Evolutionary conservation across 331 rosid species (phyloP).

Genomic region (Prunus yedoensis): DNA sequence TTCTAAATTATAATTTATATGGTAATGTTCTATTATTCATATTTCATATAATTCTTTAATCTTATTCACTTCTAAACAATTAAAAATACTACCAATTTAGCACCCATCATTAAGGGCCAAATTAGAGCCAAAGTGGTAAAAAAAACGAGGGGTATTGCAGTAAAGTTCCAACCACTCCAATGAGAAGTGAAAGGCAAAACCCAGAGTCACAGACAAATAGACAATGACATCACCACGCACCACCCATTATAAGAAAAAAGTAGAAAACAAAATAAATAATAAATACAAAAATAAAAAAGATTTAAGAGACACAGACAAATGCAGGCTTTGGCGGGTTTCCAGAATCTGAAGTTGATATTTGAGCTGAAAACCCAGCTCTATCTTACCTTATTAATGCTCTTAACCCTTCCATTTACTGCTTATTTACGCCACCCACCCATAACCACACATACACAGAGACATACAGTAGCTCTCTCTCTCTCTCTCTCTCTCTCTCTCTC

Average conservation of each 20-base stretch:
- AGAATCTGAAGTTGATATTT: slow-evolving; percentile 56
- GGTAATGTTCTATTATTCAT: too few species aligned
- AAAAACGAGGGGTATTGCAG: too few species aligned
- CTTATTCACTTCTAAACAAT: too few species aligned
- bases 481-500: neutral
- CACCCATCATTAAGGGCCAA: neutral
- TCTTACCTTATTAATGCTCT: slow-evolving; percentile 53
- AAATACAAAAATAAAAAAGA: neutral
- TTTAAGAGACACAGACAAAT: slow-evolving; percentile 5
- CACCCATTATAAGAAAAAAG: neutral
- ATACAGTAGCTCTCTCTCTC: neutral
- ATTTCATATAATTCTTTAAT: too few species aligned
- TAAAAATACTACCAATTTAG: too few species aligned
- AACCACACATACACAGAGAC: neutral
- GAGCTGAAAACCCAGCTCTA: slow-evolving; percentile 61
- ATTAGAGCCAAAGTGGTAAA: neutral
- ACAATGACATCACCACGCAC: neutral
- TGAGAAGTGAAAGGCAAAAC: neutral
- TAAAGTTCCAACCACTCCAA: slow-evolving; percentile 3
- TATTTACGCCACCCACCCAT: slow-evolving; percentile 45
- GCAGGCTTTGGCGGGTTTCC: slow-evolving; percentile 51
- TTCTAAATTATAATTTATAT: too few species aligned
- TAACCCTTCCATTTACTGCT: slow-evolving; percentile 38
- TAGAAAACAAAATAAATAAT: neutral
- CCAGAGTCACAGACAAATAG: neutral